These are phyloP conservation scores for Albatrellus sp. DNA, from an alignment of 1,284 basidiomycete genomes.

Conservation along the genomic window DNA sequence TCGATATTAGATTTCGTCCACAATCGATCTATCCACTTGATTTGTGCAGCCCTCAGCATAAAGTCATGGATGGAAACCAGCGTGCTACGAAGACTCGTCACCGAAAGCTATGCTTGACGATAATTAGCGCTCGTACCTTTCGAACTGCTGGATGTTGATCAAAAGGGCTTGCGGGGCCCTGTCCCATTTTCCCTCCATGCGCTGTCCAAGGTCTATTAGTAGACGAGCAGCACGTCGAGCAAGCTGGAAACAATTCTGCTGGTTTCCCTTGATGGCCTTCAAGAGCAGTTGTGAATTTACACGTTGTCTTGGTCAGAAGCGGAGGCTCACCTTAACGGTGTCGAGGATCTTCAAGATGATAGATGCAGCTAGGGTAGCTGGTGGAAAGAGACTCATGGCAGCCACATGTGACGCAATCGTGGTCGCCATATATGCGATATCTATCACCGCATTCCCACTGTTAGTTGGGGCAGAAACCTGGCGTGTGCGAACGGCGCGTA, in stretches of 20 bases:
- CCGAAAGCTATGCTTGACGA: not conserved
- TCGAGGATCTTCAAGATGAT: constrained; percentile 32
- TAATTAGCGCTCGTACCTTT: constrained; percentile 20
- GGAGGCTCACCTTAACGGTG: constrained; percentile 28
- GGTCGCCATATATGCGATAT: constrained; percentile 3
- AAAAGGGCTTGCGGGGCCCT: constrained; percentile 28
- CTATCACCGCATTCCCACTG: too few species aligned
- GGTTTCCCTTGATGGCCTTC: constrained; percentile 18
- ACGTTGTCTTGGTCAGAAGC: not conserved
- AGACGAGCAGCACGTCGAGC: constrained; percentile 32
- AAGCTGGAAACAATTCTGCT: constrained; percentile 27
- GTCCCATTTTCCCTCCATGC: constrained; percentile 35
- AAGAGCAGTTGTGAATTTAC: not conserved
- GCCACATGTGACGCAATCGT: constrained; percentile 14
- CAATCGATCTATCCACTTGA: constrained; percentile 29
- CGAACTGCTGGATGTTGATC: constrained; percentile 30
- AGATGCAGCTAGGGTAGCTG: constrained; percentile 27
- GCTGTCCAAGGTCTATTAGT: constrained; percentile 29
- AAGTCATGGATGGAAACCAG: constrained; percentile 26
- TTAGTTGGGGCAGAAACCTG: too few species aligned
- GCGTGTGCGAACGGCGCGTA: too few species aligned
- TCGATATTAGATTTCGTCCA: constrained; percentile 28
- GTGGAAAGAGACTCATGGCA: constrained; percentile 27
- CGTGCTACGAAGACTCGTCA: constrained; percentile 16
- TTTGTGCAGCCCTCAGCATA: constrained; percentile 25